Conservation (phyloP, 2,329 filamentous ascomycete species). For the Sporothrix mexicana region DNA sequence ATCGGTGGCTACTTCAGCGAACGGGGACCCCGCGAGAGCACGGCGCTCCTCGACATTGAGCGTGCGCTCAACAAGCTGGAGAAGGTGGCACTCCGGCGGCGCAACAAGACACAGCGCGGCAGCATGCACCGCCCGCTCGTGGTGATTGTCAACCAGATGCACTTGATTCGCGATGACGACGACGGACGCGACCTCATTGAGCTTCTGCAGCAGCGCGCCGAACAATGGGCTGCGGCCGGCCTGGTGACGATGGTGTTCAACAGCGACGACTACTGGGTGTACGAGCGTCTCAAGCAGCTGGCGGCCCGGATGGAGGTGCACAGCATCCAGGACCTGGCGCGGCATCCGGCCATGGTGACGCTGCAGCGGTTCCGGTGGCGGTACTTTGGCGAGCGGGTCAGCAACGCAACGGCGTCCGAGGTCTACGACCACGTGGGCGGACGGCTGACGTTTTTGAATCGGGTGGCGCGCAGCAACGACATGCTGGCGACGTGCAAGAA, state of each 20-base stretch:
- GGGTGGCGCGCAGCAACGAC: conserved; percentile 83
- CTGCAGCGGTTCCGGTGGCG: conserved; percentile 79
- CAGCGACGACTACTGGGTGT: conserved; percentile 98
- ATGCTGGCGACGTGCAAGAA: conserved; percentile 76
- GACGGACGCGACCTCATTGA: conserved; percentile 93
- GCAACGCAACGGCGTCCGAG: conserved; percentile 66
- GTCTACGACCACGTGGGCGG: conserved; percentile 90
- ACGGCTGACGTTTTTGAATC: conserved; percentile 83
- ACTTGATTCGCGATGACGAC: conserved; percentile 88
- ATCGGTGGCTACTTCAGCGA: conserved; percentile 97
- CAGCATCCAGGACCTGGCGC: conserved; percentile 81
- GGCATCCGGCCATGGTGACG: conserved; percentile 75
- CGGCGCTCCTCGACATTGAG: conserved; percentile 91
- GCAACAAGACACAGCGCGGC: conserved; percentile 60
- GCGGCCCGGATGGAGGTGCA: conserved; percentile 95
- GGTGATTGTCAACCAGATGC: conserved; percentile 93
- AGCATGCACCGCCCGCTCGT: conserved; percentile 65
- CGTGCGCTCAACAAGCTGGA: conserved; percentile 97
- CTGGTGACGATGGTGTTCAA: conserved; percentile 94
- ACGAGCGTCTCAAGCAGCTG: conserved; percentile 89
- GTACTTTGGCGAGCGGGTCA: conserved; percentile 70
- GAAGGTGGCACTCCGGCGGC: conserved; percentile 82
- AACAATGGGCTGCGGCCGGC: conserved; percentile 93
- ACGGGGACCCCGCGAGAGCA: conserved; percentile 87
- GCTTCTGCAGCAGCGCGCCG: conserved; percentile 90